Conservation (phyloP, 768 basidiomycete genomes). For the Dioszegia hungarica region DNA sequence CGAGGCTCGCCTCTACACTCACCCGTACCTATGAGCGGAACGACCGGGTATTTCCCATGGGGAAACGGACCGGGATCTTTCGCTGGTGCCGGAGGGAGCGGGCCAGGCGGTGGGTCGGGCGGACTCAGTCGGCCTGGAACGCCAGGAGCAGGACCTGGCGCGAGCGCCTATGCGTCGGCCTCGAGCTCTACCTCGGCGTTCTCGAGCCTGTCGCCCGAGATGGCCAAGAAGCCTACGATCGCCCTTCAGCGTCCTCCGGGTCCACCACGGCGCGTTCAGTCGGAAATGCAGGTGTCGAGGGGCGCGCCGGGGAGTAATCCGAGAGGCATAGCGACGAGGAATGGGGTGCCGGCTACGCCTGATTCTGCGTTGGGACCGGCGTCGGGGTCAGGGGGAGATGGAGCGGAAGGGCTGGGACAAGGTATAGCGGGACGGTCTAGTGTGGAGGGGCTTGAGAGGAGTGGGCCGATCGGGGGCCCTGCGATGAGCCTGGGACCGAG, state of each 20-base stretch:
- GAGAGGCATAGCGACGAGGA: constrained; percentile 20
- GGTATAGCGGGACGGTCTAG: no score
- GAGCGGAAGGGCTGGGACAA: not conserved
- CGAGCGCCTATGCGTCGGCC: not conserved
- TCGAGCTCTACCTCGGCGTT: not conserved
- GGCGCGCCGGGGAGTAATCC: constrained; percentile 16
- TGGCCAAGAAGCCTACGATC: not conserved
- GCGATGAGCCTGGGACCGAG: constrained; percentile 13
- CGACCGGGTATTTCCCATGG: constrained; percentile 22
- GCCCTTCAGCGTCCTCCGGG: constrained; percentile 17
- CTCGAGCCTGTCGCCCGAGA: not conserved
- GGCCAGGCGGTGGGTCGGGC: no score
- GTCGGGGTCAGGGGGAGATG: not conserved
- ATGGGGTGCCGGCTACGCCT: constrained; percentile 12
- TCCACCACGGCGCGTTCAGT: constrained; percentile 27
- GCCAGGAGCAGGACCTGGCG: not conserved
- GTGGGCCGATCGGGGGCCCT: not conserved
- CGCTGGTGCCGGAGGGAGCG: no score
- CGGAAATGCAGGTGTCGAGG: constrained; percentile 13
- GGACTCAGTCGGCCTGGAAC: not conserved
- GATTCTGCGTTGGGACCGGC: not conserved
- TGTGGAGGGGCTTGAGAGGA: not conserved
- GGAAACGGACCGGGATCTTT: constrained; percentile 5
- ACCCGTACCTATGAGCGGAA: constrained; percentile 13
- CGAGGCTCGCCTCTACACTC: constrained; percentile 22